Evolutionary conservation across 768 basidiomycete genomes (phyloP), one percentile per base, ranked within the genome.

Genomic region (Trametes gibbosa): DNA sequence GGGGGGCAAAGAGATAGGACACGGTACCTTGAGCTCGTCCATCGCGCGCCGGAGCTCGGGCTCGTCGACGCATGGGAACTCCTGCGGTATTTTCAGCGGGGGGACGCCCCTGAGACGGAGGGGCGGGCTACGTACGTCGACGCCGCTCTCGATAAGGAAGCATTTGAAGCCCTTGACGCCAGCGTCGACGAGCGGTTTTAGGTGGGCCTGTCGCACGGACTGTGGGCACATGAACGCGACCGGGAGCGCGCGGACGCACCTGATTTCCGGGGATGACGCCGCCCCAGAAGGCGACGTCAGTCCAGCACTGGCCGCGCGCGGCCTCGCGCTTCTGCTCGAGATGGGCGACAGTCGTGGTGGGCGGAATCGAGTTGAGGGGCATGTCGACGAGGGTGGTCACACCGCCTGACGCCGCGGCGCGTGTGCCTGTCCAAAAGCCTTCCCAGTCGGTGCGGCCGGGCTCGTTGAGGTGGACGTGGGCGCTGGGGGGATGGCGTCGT

Each of bases 161-260:
- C 95, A 97, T 72, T 98, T 98, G 80, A 98, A 98, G 0, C 96
- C 96, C 74, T 88, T 90, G 29, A 97, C 90, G 6, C 97, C 95
- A 32, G 83, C 82, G 29, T 81, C 70, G 14, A 95, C 76, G 42
- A 98, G 77, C n/a, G 87, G 84, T 56, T 78, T 79, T 43, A 99
- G 81, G 65, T 95, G 81, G 42, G 72, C 70, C 92, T 95, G 48
- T 29, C 47, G 32, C 48, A 60, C 47, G 58, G 39, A 24, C 25
- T 14, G 32, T 43, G 46, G 19, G 41, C 32, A 46, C 19, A 41
- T 7, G 34, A 16, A 14, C 35, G 23, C 29, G 41, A 16, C 29
- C 13, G 13, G 3, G 37, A 25, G 42, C 21, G 42, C 5, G 21
- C 5, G 23, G 17, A 63, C 73, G 58, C 59, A 85, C 94, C 76